Percentiles rank a stretch among this genome's conserved stretches.
These are phyloP conservation scores for Diutina sp. DNA, from an alignment of 1,139 yeast genomes.

Conservation along the genomic window DNA sequence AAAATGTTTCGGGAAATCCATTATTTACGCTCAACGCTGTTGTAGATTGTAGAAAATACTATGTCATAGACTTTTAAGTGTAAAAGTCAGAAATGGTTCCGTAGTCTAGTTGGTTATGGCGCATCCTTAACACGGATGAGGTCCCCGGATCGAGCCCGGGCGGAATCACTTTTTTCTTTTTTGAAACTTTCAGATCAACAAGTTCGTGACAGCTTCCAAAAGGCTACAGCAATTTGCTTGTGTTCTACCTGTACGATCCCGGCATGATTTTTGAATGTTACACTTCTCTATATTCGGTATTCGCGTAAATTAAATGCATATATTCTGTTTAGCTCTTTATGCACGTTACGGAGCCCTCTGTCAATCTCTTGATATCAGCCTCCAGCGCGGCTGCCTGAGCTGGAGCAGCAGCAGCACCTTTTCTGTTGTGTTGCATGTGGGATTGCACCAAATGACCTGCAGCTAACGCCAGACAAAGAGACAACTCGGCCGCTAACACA, in stretches of 20 bases:
- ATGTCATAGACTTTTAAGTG: too few species aligned
- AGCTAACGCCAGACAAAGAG: constrained; percentile 88
- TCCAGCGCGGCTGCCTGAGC: constrained; percentile 11
- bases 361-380: constrained; percentile 3
- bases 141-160: neutral
- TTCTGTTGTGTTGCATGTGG: constrained; percentile 93
- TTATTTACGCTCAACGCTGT: too few species aligned
- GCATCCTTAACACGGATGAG: neutral
- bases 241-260: too few species aligned
- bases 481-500: constrained; percentile 92
- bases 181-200: neutral
- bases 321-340: neutral
- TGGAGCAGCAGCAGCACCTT: constrained; percentile 33
- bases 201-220: too few species aligned
- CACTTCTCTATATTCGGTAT: too few species aligned
- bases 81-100: neutral
- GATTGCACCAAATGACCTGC: constrained; percentile 98
- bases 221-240: neutral
- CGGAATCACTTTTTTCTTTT: neutral
- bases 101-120: neutral
- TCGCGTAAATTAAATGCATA: neutral
- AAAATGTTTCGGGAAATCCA: too few species aligned
- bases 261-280: too few species aligned
- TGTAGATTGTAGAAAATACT: too few species aligned
- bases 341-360: constrained; percentile 1